phyloP scores from a whole-genome alignment of 176 grass and related monocot genomes.

The Pontederia paniculata region DNA sequence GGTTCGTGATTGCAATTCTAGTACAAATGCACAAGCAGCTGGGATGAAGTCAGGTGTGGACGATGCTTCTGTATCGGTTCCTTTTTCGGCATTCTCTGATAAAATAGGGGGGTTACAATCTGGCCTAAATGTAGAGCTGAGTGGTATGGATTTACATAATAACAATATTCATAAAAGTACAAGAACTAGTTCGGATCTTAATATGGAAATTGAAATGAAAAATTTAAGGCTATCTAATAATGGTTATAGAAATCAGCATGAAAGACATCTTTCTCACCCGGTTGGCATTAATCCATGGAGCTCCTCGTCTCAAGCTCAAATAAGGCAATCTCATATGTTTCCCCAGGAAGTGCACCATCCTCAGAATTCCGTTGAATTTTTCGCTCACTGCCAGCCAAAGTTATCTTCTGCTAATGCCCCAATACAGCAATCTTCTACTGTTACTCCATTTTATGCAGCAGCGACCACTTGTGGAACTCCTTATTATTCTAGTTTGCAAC shows the following conservation, averaged over 20 bases:
- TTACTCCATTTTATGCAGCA: slow-evolving; percentile 51
- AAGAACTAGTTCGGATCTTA: slow-evolving; percentile 26
- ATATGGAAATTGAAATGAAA: slow-evolving; percentile 31
- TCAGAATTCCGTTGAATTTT: not conserved
- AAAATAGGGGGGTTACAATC: slow-evolving; percentile 18
- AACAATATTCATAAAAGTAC: slow-evolving; percentile 22
- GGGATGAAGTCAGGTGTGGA: slow-evolving; percentile 2
- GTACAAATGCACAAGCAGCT: slow-evolving; percentile 25
- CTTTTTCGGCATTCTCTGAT: slow-evolving; percentile 32
- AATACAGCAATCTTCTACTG: slow-evolving; percentile 32
- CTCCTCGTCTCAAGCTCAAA: slow-evolving; percentile 38
- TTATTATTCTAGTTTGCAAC: slow-evolving; percentile 55
- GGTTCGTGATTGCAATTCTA: not conserved
- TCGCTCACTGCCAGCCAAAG: slow-evolving; percentile 24
- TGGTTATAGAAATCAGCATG: slow-evolving; percentile 6
- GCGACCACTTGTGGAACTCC: slow-evolving; percentile 42
- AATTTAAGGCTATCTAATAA: slow-evolving; percentile 37
- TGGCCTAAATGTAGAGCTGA: slow-evolving; percentile 31
- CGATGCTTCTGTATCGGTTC: slow-evolving; percentile 5
- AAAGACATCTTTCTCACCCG: slow-evolving; percentile 5
- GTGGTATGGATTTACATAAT: slow-evolving; percentile 6
- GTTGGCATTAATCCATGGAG: slow-evolving; percentile 12
- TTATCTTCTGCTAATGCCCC: slow-evolving; percentile 44
- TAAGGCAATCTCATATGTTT: slow-evolving; percentile 9
- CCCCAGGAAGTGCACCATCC: slow-evolving; percentile 3